Conservation (phyloP, 176 grass and related monocot genomes). For the Puya raimondii region DNA sequence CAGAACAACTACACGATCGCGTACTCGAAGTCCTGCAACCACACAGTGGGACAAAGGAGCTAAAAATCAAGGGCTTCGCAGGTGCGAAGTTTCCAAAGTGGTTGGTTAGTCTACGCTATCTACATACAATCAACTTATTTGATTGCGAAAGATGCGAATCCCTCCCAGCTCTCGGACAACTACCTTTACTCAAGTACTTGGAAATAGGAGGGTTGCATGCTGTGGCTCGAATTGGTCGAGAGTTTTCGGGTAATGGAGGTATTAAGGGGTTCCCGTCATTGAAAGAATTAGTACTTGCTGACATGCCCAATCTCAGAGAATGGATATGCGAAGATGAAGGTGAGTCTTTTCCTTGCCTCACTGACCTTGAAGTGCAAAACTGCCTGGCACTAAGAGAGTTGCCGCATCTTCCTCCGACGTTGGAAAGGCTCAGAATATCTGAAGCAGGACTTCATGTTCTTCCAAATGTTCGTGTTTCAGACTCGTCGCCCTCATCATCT, state of each 20-base stretch:
- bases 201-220: conserved; percentile 32
- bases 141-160: conserved; percentile 40
- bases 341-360: conserved; percentile 39
- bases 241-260: conserved; percentile 39
- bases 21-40: conserved; percentile 46
- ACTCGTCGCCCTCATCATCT: conserved; percentile 13
- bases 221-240: conserved; percentile 39
- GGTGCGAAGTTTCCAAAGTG: conserved; percentile 51
- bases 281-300: conserved; percentile 41
- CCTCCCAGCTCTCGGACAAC: conserved; percentile 48
- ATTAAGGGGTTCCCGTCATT: conserved; percentile 44
- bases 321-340: conserved; percentile 31
- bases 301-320: conserved; percentile 36
- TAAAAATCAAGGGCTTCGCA: conserved; percentile 41
- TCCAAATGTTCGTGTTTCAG: conserved; percentile 35
- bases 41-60: conserved; percentile 44
- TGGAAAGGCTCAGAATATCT: conserved; percentile 50
- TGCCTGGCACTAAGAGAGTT: conserved; percentile 42
- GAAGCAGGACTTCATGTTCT: conserved; percentile 39
- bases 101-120: conserved; percentile 38
- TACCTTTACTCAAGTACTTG: conserved; percentile 45
- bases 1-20: conserved; percentile 13
- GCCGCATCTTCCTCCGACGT: conserved; percentile 32
- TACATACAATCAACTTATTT: conserved; percentile 60
- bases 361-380: conserved; percentile 36